Conservation (phyloP, 2,329 filamentous ascomycete species). For the Talaromyces sp. region DNA sequence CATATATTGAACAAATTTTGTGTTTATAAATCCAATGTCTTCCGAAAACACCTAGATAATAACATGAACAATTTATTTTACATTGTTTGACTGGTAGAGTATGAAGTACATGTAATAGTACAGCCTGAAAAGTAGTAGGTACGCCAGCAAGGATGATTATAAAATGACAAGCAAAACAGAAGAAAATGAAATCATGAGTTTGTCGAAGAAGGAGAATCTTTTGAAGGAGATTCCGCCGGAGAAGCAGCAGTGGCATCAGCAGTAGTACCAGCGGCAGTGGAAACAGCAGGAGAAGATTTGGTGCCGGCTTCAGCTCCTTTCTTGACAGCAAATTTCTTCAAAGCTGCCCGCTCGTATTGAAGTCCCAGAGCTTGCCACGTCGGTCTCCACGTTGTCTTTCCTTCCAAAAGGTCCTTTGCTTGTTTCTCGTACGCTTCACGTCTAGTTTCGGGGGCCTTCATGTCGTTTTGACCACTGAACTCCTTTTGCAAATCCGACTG, state of each 20-base stretch:
- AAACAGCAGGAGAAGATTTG: neutral
- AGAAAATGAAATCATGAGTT: neutral
- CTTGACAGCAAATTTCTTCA: conserved; percentile 2
- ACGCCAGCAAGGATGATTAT: neutral
- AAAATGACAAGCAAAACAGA: neutral
- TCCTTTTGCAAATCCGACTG: conserved; percentile 37
- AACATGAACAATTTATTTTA: neutral
- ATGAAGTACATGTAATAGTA: conserved; percentile 2
- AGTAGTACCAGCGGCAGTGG: neutral
- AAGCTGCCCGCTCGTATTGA: conserved; percentile 28
- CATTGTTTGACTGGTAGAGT: conserved; percentile 3
- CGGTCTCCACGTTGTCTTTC: conserved; percentile 57
- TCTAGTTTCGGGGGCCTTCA: conserved; percentile 36
- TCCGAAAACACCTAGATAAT: neutral
- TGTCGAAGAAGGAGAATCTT: neutral
- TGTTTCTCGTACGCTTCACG: conserved; percentile 51
- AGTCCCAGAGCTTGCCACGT: conserved; percentile 42
- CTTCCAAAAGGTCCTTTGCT: conserved; percentile 58
- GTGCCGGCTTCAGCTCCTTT: neutral
- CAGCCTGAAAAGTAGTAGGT: neutral
- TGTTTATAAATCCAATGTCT: neutral
- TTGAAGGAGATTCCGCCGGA: neutral
- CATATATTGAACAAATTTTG: neutral
- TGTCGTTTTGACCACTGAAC: conserved; percentile 26
- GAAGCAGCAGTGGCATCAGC: neutral